Conservation (phyloP, 2,329 filamentous ascomycete genomes). For the Pezizomycotina sp. region DNA sequence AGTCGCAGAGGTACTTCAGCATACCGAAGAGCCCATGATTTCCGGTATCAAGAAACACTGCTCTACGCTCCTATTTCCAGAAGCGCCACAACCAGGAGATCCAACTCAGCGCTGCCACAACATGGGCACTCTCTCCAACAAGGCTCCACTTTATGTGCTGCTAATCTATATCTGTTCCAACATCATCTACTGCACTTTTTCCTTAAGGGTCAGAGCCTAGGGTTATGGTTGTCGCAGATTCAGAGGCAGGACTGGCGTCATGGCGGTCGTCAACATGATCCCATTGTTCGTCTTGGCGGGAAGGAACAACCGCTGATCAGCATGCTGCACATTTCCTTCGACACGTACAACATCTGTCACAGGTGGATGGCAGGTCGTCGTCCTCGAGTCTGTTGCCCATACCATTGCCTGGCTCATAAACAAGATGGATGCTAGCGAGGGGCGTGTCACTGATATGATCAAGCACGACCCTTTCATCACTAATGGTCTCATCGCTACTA, state of each 20-base stretch:
- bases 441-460: constrained; percentile 38
- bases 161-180: constrained; percentile 44
- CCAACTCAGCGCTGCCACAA: constrained; percentile 49
- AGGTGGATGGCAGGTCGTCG: constrained; percentile 66
- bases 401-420: constrained; percentile 59
- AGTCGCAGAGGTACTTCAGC: constrained; percentile 26
- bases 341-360: constrained; percentile 85
- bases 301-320: constrained; percentile 83
- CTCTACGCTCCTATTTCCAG: constrained; percentile 51
- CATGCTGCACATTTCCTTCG: constrained; percentile 74
- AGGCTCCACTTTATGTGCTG: constrained; percentile 45
- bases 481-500: background rate
- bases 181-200: constrained; percentile 42
- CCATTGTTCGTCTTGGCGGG: constrained; percentile 76
- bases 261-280: constrained; percentile 80
- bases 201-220: constrained; percentile 44
- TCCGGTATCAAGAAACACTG: constrained; percentile 53
- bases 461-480: background rate
- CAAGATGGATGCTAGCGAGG: constrained; percentile 46
- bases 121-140: constrained; percentile 60
- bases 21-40: no score
- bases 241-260: constrained; percentile 66
- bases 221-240: constrained; percentile 56
- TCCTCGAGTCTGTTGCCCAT: constrained; percentile 54
- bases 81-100: constrained; percentile 65